Percentiles rank a stretch among this genome's conserved stretches.
Evolutionary conservation across 257 asterid genomes (phyloP).

Genomic region (Nicotiana undulata): DNA sequence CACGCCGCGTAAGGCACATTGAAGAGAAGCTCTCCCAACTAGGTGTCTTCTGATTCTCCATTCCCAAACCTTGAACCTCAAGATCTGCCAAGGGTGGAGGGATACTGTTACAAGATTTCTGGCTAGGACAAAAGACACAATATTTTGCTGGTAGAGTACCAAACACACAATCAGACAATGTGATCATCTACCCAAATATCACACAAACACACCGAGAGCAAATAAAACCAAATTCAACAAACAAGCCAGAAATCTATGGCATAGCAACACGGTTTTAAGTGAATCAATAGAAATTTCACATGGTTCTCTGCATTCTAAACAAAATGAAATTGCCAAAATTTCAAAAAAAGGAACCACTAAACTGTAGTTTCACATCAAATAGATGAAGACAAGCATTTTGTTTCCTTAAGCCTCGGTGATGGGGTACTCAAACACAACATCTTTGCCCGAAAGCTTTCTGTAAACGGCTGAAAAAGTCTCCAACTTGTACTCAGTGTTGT

Average conservation of each 20-base stretch:
- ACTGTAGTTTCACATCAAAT: not conserved
- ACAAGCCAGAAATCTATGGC: not conserved
- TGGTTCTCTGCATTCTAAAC: conserved; percentile 13
- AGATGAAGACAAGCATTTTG: not conserved
- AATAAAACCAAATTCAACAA: not conserved
- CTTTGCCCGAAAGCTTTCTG: conserved; percentile 44
- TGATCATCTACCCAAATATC: too few species aligned
- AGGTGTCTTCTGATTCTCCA: too few species aligned
- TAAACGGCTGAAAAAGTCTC: conserved; percentile 39
- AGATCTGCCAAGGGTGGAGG: too few species aligned
- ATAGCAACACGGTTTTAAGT: not conserved
- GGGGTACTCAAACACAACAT: conserved; percentile 43
- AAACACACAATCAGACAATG: too few species aligned
- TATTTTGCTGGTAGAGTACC: too few species aligned
- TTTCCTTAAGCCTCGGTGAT: conserved; percentile 9
- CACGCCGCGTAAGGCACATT: too few species aligned
- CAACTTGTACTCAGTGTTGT: conserved; percentile 19
- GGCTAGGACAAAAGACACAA: too few species aligned
- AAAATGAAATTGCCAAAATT: conserved; percentile 6
- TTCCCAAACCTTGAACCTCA: too few species aligned
- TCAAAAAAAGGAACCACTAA: conserved; percentile 3
- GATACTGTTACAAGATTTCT: too few species aligned
- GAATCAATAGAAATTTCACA: not conserved
- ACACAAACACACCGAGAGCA: too few species aligned
- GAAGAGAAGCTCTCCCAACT: too few species aligned